Evolutionary conservation across 2,329 filamentous ascomycete genomes (phyloP).

Genomic region (Penicillium sclerotiorum): DNA sequence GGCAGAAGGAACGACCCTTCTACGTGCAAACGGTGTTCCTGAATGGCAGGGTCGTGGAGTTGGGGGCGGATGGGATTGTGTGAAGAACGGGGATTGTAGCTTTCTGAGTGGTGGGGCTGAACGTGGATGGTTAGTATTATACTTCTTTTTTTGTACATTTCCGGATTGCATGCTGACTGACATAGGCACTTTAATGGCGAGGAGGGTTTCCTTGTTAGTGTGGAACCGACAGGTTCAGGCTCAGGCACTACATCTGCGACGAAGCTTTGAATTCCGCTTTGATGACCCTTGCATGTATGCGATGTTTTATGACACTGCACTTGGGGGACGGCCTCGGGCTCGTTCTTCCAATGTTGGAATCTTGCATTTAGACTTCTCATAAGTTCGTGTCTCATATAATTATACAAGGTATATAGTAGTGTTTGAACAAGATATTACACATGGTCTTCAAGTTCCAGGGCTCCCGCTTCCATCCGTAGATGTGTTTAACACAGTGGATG

Average conservation of each 20-base stretch:
- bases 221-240: constrained; percentile 31
- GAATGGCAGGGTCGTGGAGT: constrained; percentile 65
- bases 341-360: too few relatives aligned
- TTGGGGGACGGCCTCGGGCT: too few relatives aligned
- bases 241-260: constrained; percentile 9
- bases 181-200: constrained; percentile 51
- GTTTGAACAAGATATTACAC: too few relatives aligned
- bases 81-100: constrained; percentile 79
- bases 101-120: constrained; percentile 81
- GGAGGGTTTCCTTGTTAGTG: constrained; percentile 47
- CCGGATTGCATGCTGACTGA: constrained; percentile 15
- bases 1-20: constrained; percentile 34
- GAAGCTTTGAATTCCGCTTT: constrained; percentile 25
- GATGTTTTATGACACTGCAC: neutral
- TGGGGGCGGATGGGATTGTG: constrained; percentile 77
- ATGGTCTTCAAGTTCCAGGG: too few relatives aligned
- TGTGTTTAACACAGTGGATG: too few relatives aligned
- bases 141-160: constrained; percentile 23
- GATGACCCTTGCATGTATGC: neutral
- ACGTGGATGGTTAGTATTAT: constrained; percentile 73
- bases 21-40: constrained; percentile 29
- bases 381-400: too few relatives aligned
- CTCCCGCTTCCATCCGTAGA: too few relatives aligned
- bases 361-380: too few relatives aligned
- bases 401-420: too few relatives aligned